phyloP scores from a whole-genome alignment of 257 asterid species.

The Solanum boliviense region DNA sequence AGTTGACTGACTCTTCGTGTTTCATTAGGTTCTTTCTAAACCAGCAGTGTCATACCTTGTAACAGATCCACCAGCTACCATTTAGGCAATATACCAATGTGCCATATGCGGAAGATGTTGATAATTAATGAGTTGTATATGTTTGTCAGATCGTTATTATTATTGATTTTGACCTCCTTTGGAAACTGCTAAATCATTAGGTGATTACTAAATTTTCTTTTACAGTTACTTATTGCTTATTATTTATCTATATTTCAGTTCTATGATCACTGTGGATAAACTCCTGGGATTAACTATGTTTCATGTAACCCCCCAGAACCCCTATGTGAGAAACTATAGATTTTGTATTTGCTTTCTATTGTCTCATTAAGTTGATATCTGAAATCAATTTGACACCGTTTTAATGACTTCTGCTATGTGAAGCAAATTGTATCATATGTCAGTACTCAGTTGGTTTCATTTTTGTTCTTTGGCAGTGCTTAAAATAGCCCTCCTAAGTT shows the following conservation, averaged over 20 bases:
- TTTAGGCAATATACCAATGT: constrained; percentile 17
- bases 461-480: background rate
- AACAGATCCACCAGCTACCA: too few species aligned
- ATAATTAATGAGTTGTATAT: constrained; percentile 50
- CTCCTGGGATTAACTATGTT: background rate
- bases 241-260: too few species aligned
- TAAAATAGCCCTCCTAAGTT: background rate
- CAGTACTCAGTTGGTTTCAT: background rate
- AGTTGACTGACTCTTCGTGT: background rate
- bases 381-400: background rate
- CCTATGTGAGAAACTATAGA: background rate
- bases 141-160: constrained; percentile 76
- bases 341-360: background rate
- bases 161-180: constrained; percentile 73
- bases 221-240: background rate
- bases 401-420: too few species aligned
- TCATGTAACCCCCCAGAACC: background rate
- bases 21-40: too few species aligned
- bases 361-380: background rate
- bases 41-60: too few species aligned
- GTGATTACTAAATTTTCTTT: constrained; percentile 14
- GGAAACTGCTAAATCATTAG: constrained; percentile 87
- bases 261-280: background rate
- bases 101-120: constrained; percentile 55
- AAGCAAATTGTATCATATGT: background rate